phyloP scores from a whole-genome alignment of 352 stramenopile genomes.

The Globisporangium paroecandrum region DNA sequence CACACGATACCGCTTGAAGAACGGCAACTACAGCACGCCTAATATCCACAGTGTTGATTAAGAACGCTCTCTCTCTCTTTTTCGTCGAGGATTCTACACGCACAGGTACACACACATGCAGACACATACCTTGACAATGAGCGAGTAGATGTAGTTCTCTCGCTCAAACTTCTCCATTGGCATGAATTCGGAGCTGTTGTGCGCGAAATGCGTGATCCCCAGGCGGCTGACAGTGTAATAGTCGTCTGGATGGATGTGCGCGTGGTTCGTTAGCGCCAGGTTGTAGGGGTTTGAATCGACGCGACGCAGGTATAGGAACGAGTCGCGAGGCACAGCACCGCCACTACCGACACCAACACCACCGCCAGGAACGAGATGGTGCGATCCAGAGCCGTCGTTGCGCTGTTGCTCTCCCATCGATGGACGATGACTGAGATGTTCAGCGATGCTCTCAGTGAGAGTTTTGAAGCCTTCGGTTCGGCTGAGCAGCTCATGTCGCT shows the following conservation, averaged over 20 bases:
- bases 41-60: background rate
- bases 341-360: background rate
- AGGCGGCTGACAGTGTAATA: constrained; percentile 90
- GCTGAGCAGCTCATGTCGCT: constrained; percentile 44
- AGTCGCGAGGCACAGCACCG: constrained; percentile 36
- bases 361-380: background rate
- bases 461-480: constrained; percentile 48
- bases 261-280: constrained; percentile 57
- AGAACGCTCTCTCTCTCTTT: background rate
- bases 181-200: constrained; percentile 84
- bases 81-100: background rate
- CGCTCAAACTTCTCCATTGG: constrained; percentile 87
- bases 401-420: background rate
- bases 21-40: constrained; percentile 46
- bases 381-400: background rate
- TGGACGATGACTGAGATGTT: constrained; percentile 27
- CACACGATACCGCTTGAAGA: constrained; percentile 86
- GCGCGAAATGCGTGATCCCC: constrained; percentile 87
- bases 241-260: constrained; percentile 62
- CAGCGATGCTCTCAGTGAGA: constrained; percentile 55
- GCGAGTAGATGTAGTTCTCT: constrained; percentile 88
- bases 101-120: background rate
- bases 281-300: constrained; percentile 80
- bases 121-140: constrained; percentile 60
- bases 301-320: constrained; percentile 72